Percentiles rank a stretch among this genome's conserved stretches.
phyloP scores from a whole-genome alignment of 441 rosid genomes.

The Pelargonium myrrhifolium region DNA sequence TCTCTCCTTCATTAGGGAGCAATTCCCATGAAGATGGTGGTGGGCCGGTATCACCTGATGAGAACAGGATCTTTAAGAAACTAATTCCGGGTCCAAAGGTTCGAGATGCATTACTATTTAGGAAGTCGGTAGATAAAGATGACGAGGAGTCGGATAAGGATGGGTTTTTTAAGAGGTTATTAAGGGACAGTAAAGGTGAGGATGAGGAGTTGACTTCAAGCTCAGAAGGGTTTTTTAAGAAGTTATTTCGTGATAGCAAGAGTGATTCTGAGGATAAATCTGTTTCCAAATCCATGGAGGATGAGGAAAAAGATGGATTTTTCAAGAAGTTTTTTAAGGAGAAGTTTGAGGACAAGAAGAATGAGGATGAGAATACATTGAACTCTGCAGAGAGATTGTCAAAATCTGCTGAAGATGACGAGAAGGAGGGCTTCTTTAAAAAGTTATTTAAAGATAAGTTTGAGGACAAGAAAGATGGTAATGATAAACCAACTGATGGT shows the following conservation, averaged over 20 bases:
- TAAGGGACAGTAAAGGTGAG: conserved; percentile 64
- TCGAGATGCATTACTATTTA: conserved; percentile 84
- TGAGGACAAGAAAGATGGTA: conserved; percentile 78
- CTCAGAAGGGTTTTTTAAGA: conserved; percentile 89
- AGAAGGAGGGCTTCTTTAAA: conserved; percentile 76
- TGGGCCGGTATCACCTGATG: conserved; percentile 51
- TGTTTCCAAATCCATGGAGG: conserved; percentile 55
- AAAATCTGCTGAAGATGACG: conserved; percentile 77
- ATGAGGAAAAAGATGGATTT: conserved; percentile 83
- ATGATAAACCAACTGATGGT: conserved; percentile 47
- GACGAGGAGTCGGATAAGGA: conserved; percentile 86
- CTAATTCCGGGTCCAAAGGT: conserved; percentile 87
- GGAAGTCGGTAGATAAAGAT: conserved; percentile 89
- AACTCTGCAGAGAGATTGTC: conserved; percentile 47
- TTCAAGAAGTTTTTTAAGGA: conserved; percentile 75
- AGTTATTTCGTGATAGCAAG: conserved; percentile 60
- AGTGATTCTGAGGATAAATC: conserved; percentile 51
- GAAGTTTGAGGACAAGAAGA: conserved; percentile 68
- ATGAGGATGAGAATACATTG: conserved; percentile 30
- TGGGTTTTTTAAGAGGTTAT: conserved; percentile 77
- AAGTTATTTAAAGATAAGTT: conserved; percentile 74
- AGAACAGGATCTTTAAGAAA: conserved; percentile 78
- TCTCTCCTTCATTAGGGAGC: conserved; percentile 55
- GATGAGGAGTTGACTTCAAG: conserved; percentile 64
- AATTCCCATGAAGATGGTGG: conserved; percentile 59